Percentiles rank a stretch among this genome's conserved stretches.
These are phyloP conservation scores for Lactarius deliciosus DNA, from an alignment of 768 basidiomycete species.

Conservation along the genomic window DNA sequence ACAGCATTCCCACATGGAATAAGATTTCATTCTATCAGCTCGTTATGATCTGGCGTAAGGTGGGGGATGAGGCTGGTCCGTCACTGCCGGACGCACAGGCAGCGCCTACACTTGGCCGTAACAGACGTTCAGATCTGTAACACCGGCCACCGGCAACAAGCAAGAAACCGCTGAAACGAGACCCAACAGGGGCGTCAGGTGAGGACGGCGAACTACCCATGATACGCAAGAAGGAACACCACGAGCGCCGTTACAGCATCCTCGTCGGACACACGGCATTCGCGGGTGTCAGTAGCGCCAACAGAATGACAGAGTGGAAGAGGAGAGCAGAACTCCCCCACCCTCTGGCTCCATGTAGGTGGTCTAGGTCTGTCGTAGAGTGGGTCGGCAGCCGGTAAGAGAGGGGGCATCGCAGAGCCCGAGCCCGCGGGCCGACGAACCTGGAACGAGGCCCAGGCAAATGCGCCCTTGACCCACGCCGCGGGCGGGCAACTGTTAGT, in stretches of 20 bases:
- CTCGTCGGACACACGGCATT: background rate
- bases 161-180: background rate
- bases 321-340: background rate
- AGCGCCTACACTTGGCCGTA: background rate
- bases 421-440: background rate
- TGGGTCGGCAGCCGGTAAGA: background rate
- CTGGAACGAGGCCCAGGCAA: background rate
- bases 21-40: conserved; percentile 1
- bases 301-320: background rate
- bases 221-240: background rate
- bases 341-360: background rate
- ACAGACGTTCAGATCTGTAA: background rate
- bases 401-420: background rate
- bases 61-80: background rate
- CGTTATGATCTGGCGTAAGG: background rate
- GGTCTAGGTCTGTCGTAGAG: background rate
- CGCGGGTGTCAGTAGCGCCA: background rate
- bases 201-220: background rate
- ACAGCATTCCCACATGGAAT: background rate
- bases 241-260: background rate
- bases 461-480: background rate
- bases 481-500: background rate
- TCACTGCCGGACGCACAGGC: background rate
- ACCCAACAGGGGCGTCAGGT: background rate
- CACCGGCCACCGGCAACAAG: background rate